These are phyloP conservation scores for Fraxinus excelsior DNA, from an alignment of 257 asterid species.

Conservation along the genomic window DNA sequence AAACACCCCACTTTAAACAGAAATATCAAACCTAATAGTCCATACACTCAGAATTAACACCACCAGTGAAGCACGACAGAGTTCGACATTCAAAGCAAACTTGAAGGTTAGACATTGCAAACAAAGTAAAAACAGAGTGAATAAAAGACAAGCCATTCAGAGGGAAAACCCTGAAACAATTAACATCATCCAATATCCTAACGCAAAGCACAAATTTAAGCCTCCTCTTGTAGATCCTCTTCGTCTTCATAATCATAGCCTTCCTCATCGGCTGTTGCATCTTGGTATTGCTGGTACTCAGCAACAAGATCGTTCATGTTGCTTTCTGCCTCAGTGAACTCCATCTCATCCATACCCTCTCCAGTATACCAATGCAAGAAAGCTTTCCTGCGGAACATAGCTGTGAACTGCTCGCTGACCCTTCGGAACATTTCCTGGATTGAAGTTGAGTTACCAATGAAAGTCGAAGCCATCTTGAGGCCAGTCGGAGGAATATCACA, in stretches of 20 bases:
- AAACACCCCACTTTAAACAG: no score
- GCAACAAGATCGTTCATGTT: conserved; percentile 54
- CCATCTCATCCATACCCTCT: conserved; percentile 61
- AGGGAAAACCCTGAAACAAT: not conserved
- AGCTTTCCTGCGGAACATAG: conserved; percentile 53
- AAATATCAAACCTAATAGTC: no score
- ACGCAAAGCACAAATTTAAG: not conserved
- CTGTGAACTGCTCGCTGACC: conserved; percentile 52
- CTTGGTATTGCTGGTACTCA: conserved; percentile 54
- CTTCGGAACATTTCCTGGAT: conserved; percentile 54
- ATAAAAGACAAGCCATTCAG: not conserved
- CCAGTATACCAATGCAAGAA: conserved; percentile 63
- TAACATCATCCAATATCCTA: not conserved
- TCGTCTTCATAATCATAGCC: not conserved
- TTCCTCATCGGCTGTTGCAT: conserved; percentile 47
- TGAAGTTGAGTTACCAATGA: conserved; percentile 48
- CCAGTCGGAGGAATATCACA: conserved; percentile 49
- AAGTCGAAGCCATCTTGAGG: conserved; percentile 49
- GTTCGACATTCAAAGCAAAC: not conserved
- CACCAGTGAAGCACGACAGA: not conserved
- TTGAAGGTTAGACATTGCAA: not conserved
- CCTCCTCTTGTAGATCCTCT: not conserved
- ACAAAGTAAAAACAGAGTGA: not conserved
- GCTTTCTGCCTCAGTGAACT: conserved; percentile 54
- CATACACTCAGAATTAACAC: not conserved